Conservation (phyloP, 1,284 basidiomycete species). For the Anthracocystis walkeri region DNA sequence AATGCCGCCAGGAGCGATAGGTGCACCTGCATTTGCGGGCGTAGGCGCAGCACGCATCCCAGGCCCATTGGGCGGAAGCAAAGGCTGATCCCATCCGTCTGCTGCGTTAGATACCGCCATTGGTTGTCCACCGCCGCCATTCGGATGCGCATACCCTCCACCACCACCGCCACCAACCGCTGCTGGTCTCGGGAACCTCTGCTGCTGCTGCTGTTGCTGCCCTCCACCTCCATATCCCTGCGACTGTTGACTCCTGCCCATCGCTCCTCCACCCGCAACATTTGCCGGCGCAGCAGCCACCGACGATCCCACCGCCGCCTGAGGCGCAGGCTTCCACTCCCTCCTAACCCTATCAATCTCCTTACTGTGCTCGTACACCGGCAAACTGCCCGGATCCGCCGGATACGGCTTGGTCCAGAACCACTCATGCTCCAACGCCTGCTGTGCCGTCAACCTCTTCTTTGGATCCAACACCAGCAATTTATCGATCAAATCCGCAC, state of each 20-base stretch:
- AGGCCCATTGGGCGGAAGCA: not conserved
- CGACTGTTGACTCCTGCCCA: not conserved
- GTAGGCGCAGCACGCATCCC: not conserved
- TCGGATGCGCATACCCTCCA: not conserved
- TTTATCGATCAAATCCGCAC: conserved; percentile 65
- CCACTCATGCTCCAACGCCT: conserved; percentile 66
- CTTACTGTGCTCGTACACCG: conserved; percentile 66
- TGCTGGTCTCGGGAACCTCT: too few species aligned
- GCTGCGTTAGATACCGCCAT: not conserved
- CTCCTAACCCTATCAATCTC: conserved; percentile 62
- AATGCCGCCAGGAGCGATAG: too few species aligned
- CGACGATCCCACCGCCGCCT: not conserved
- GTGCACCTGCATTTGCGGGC: not conserved
- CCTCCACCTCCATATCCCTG: too few species aligned
- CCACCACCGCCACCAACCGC: too few species aligned
- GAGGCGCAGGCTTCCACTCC: conserved; percentile 41
- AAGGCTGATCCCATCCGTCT: conserved; percentile 2
- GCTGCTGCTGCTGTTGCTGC: conserved; percentile 7
- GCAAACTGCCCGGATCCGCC: conserved; percentile 62
- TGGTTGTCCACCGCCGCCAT: not conserved
- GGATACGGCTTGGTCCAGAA: conserved; percentile 66
- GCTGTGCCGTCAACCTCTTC: conserved; percentile 61
- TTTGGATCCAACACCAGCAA: conserved; percentile 64
- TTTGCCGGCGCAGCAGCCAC: not conserved
- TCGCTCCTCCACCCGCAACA: not conserved